Evolutionary conservation across 2,329 filamentous ascomycete genomes (phyloP).

Genomic region (Penicillium sp.): DNA sequence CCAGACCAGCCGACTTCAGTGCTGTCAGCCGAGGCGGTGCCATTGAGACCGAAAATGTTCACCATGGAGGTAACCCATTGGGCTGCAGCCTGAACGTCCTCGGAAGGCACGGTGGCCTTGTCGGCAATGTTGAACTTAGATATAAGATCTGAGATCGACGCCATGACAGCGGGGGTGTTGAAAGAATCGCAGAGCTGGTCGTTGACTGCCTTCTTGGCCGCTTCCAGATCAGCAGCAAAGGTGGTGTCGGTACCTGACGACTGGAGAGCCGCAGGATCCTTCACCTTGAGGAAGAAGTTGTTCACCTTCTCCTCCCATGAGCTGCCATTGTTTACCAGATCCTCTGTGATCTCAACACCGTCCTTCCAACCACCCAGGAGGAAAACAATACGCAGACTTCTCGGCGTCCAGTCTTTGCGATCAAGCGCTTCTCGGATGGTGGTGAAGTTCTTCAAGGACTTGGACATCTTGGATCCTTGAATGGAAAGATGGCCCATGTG

Average conservation of each 20-base stretch:
- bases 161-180: constrained; percentile 79
- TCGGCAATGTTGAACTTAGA: constrained; percentile 68
- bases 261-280: constrained; percentile 44
- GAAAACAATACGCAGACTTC: constrained; percentile 81
- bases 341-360: constrained; percentile 84
- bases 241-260: constrained; percentile 31
- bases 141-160: constrained; percentile 73
- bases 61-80: constrained; percentile 81
- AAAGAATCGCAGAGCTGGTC: constrained; percentile 78
- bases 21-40: constrained; percentile 36
- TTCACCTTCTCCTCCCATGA: constrained; percentile 79
- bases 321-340: constrained; percentile 71
- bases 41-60: constrained; percentile 74
- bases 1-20: constrained; percentile 63
- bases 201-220: constrained; percentile 59
- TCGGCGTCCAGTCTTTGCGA: constrained; percentile 69
- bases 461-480: constrained; percentile 91
- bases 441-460: constrained; percentile 92
- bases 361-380: constrained; percentile 87
- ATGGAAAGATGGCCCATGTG: constrained; percentile 95
- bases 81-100: constrained; percentile 58
- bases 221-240: constrained; percentile 52
- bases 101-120: constrained; percentile 47
- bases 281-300: constrained; percentile 64
- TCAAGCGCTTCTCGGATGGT: constrained; percentile 82